These are phyloP conservation scores for Trichothecium sympodiale DNA, from an alignment of 2,329 filamentous ascomycete species.

Conservation along the genomic window DNA sequence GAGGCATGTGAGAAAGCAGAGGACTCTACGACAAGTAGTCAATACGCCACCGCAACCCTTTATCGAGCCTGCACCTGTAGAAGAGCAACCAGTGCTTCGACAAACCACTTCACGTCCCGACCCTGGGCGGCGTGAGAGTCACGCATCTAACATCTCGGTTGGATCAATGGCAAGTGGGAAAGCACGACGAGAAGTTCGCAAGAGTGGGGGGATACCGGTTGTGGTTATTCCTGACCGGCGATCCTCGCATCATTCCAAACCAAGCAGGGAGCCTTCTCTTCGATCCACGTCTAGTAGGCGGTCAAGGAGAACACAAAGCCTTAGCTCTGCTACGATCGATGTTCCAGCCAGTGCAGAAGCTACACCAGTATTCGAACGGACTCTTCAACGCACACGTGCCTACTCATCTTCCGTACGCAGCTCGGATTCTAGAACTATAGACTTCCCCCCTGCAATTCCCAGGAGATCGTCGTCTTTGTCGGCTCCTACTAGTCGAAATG, in stretches of 20 bases:
- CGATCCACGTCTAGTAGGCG: constrained; percentile 50
- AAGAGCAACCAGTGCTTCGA: background rate
- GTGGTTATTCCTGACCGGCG: constrained; percentile 49
- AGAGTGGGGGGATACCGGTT: constrained; percentile 49
- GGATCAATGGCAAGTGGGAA: constrained; percentile 42
- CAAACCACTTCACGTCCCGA: constrained; percentile 11
- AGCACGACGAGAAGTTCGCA: constrained; percentile 48
- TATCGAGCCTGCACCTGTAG: too few species aligned
- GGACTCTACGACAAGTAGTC: constrained; percentile 30
- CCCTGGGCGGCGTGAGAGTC: constrained; percentile 30
- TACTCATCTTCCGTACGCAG: constrained; percentile 34
- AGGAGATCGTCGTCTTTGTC: constrained; percentile 49
- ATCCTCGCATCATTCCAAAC: constrained; percentile 41
- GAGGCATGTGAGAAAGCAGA: constrained; percentile 49
- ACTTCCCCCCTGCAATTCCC: constrained; percentile 48
- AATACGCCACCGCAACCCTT: too few species aligned
- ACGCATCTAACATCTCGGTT: constrained; percentile 34
- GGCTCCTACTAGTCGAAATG: constrained; percentile 49
- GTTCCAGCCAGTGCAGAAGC: constrained; percentile 26
- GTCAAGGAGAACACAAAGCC: constrained; percentile 41
- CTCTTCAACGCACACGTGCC: constrained; percentile 26
- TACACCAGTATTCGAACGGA: constrained; percentile 30
- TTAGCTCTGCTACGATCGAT: constrained; percentile 35
- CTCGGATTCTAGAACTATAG: constrained; percentile 45
- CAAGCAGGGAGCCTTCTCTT: constrained; percentile 40